Evolutionary conservation across 2,329 filamentous ascomycete genomes (phyloP).

Genomic region (Arthrobotrys megalospora): DNA sequence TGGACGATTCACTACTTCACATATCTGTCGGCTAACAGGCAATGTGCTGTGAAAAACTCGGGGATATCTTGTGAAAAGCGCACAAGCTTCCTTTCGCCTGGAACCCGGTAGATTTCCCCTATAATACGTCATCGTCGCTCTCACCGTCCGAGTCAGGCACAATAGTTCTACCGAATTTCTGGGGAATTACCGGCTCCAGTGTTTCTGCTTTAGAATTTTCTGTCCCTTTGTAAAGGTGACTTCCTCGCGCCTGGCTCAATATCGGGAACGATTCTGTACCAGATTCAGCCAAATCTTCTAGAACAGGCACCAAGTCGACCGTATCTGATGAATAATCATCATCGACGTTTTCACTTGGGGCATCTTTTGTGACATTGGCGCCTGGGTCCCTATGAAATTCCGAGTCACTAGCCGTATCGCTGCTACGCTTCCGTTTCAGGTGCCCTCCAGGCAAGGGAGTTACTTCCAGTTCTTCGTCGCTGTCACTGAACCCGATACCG

Average conservation of each 20-base stretch:
- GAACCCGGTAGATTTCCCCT: conserved; percentile 11
- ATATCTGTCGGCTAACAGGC: conserved; percentile 28
- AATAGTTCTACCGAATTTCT: conserved; percentile 50
- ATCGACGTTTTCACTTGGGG: conserved; percentile 1
- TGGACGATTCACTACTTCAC: conserved; percentile 6
- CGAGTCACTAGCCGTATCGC: conserved; percentile 5
- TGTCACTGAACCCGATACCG: conserved; percentile 33
- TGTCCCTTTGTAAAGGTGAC: conserved; percentile 4
- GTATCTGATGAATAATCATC: conserved; percentile 48
- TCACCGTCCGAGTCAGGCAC: conserved; percentile 59
- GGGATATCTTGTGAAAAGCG: conserved; percentile 30
- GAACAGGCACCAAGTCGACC: conserved; percentile 48
- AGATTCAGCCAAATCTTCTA: conserved; percentile 22
- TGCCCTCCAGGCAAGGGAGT: conserved; percentile 23
- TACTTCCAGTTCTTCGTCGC: conserved; percentile 35
- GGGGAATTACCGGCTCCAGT: conserved; percentile 47
- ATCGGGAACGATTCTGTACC: conserved; percentile 33
- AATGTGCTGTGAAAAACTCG: neutral
- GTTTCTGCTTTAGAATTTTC: conserved; percentile 8
- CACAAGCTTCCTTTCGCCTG: conserved; percentile 26
- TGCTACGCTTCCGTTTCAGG: conserved; percentile 58
- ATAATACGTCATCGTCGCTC: conserved; percentile 61
- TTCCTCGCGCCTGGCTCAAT: conserved; percentile 40
- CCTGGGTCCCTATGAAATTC: conserved; percentile 8
- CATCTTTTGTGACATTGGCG: neutral